Conservation (phyloP, 345 rosid genomes). For the Excoecaria agallocha region DNA sequence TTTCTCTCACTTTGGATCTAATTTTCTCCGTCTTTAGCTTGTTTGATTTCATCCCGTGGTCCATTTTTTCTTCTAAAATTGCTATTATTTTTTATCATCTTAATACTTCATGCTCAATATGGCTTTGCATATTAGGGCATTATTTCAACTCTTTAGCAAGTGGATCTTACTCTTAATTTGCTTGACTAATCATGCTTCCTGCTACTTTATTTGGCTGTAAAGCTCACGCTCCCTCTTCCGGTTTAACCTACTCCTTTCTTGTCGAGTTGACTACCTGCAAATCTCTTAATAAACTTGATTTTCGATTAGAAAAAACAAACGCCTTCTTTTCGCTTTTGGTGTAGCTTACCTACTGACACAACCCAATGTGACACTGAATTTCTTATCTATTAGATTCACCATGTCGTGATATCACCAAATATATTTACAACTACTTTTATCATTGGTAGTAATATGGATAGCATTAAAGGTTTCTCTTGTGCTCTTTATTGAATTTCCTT, state of each 20-base stretch:
- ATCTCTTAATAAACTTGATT: neutral
- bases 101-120: neutral
- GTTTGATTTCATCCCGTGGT: neutral
- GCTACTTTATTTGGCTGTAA: neutral
- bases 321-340: neutral
- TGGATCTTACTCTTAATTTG: neutral
- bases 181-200: neutral
- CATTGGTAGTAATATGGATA: neutral
- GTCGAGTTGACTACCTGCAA: neutral
- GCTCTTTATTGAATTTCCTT: neutral
- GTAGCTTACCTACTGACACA: neutral
- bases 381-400: neutral
- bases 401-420: neutral
- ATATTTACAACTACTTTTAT: neutral
- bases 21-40: neutral
- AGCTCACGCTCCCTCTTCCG: neutral
- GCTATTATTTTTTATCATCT: neutral
- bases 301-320: neutral
- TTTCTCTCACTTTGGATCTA: constrained; percentile 1
- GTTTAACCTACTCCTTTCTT: neutral
- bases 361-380: neutral
- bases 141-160: neutral
- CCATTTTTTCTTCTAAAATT: neutral
- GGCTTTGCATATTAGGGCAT: neutral
- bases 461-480: neutral